These are phyloP conservation scores for Niveomyces coronatus DNA, from an alignment of 2,329 filamentous ascomycete species.

Conservation along the genomic window DNA sequence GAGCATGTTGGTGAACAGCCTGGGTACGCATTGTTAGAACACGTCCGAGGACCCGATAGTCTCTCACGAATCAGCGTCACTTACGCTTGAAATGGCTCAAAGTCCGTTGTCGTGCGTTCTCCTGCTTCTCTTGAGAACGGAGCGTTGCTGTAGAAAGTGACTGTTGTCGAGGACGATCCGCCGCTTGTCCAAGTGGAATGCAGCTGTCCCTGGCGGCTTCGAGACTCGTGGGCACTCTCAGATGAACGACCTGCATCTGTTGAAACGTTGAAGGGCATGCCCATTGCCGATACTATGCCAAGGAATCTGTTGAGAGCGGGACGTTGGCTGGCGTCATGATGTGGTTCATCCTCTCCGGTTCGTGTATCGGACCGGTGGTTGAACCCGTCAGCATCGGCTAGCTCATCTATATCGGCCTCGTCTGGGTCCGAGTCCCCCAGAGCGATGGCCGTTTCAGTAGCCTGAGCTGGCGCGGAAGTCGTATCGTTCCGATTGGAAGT, in stretches of 20 bases:
- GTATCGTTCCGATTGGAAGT: constrained; percentile 18
- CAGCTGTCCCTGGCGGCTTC: constrained; percentile 9
- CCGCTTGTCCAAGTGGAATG: constrained; percentile 29
- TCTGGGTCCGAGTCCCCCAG: constrained; percentile 44
- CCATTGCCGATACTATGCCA: constrained; percentile 32
- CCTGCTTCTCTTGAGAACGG: constrained; percentile 3
- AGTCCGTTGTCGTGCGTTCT: constrained; percentile 10
- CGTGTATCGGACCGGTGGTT: constrained; percentile 28
- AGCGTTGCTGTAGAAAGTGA: constrained; percentile 37
- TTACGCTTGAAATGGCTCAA: constrained; percentile 41
- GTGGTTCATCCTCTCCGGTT: constrained; percentile 15
- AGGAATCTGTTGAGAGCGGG: constrained; percentile 33
- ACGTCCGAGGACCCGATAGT: neutral
- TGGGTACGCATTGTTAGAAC: neutral
- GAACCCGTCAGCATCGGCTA: constrained; percentile 33
- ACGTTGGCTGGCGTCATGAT: constrained; percentile 24
- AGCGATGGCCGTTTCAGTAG: constrained; percentile 13
- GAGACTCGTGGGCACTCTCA: too few species aligned
- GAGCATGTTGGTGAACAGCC: neutral
- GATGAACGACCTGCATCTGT: too few species aligned
- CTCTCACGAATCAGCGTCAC: constrained; percentile 11
- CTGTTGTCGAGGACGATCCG: constrained; percentile 34
- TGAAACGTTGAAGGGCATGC: constrained; percentile 11
- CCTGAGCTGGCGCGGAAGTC: constrained; percentile 17
- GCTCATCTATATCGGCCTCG: constrained; percentile 48